phyloP scores from a whole-genome alignment of 495 filamentous ascomycete species.

The Xylaria telfairii region DNA sequence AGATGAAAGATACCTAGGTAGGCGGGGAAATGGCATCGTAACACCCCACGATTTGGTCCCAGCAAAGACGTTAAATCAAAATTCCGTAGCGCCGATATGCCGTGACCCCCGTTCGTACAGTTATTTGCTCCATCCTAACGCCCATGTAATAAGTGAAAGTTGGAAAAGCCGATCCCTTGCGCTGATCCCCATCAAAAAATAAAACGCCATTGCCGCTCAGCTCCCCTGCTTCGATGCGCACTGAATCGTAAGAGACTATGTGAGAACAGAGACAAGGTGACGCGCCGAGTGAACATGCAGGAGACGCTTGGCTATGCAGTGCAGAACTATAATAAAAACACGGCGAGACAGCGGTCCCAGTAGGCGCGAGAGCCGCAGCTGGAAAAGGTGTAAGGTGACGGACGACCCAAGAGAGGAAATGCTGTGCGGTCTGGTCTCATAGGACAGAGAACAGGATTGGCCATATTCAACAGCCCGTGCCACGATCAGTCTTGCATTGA shows the following conservation, averaged over 20 bases:
- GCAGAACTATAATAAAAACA: conserved; percentile 14
- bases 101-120: neutral
- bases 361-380: conserved; percentile 18
- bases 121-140: conserved; percentile 16
- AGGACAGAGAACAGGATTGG: neutral
- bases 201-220: conserved; percentile 19
- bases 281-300: conserved; percentile 11
- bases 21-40: conserved; percentile 11
- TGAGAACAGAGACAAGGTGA: conserved; percentile 6
- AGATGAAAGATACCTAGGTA: neutral
- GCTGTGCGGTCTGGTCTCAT: neutral
- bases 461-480: conserved; percentile 12
- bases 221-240: neutral
- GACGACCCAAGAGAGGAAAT: neutral
- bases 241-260: conserved; percentile 4
- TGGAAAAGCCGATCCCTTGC: conserved; percentile 17
- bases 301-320: conserved; percentile 20
- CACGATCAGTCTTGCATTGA: conserved; percentile 13
- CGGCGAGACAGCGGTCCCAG: neutral
- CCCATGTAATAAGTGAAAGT: conserved; percentile 16
- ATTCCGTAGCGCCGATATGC: conserved; percentile 22
- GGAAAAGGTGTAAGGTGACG: conserved; percentile 7
- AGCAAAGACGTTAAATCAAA: conserved; percentile 6
- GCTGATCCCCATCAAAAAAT: conserved; percentile 14
- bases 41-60: conserved; percentile 20